Evolutionary conservation across 495 filamentous ascomycete species (phyloP).

Genomic region (Aspergillus biplanus): DNA sequence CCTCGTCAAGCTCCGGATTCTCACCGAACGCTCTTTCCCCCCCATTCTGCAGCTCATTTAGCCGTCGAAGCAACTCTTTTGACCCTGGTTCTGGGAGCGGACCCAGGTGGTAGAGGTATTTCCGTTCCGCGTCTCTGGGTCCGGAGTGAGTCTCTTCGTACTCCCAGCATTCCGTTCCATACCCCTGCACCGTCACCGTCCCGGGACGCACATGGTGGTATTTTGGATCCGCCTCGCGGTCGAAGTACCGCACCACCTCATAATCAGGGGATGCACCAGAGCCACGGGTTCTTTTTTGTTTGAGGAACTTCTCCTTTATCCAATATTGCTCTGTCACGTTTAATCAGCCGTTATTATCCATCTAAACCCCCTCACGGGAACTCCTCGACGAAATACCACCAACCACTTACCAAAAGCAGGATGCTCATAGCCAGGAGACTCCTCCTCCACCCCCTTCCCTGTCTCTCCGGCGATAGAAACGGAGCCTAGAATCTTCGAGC

Average conservation of each 20-base stretch:
- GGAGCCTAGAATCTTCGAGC: background rate
- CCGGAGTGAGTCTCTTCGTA: background rate
- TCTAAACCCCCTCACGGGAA: background rate
- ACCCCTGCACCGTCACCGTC: background rate
- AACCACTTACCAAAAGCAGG: background rate
- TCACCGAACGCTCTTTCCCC: background rate
- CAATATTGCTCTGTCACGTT: background rate
- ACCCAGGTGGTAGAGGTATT: background rate
- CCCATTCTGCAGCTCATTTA: background rate
- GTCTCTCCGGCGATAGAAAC: background rate
- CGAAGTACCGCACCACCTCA: background rate
- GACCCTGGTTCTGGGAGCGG: background rate
- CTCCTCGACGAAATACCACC: background rate
- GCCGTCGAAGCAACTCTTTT: background rate
- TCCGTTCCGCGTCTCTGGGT: background rate
- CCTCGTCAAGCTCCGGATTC: background rate
- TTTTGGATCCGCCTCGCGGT: background rate
- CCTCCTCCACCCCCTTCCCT: background rate
- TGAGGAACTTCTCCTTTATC: background rate
- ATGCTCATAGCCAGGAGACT: background rate
- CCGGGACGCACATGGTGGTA: conserved; percentile 10
- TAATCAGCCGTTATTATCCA: background rate
- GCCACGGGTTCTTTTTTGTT: background rate
- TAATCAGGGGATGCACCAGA: background rate
- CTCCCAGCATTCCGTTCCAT: conserved; percentile 1